Conservation (phyloP, 768 basidiomycete genomes). For the Calvatia gigantea region DNA sequence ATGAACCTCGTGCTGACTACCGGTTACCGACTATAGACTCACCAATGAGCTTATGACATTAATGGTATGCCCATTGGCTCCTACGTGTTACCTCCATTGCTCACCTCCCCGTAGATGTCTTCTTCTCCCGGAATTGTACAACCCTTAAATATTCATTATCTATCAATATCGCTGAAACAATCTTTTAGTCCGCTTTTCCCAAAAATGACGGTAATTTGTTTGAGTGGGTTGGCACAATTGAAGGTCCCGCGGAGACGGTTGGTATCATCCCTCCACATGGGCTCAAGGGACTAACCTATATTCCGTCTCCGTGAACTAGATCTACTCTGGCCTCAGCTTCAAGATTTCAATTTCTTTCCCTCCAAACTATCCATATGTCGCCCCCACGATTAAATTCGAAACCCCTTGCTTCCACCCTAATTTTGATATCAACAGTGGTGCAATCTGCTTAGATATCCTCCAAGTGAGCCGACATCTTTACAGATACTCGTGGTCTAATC, state of each 20-base stretch:
- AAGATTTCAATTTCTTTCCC: constrained; percentile 85
- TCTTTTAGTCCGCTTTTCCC: constrained; percentile 78
- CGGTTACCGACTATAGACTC: constrained; percentile 47
- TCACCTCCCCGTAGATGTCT: constrained; percentile 61
- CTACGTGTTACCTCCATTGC: background rate
- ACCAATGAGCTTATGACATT: constrained; percentile 85
- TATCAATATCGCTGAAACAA: constrained; percentile 12
- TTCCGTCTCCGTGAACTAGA: constrained; percentile 32
- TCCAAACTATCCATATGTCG: constrained; percentile 82
- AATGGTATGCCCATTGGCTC: constrained; percentile 53
- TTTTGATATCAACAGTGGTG: constrained; percentile 72
- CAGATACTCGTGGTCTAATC: background rate
- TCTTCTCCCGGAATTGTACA: constrained; percentile 84
- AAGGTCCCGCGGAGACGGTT: constrained; percentile 76
- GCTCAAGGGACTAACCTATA: background rate
- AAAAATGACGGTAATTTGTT: constrained; percentile 84
- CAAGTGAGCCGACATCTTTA: constrained; percentile 45
- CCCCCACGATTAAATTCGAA: constrained; percentile 84
- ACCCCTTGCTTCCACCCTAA: constrained; percentile 92
- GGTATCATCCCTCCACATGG: constrained; percentile 24
- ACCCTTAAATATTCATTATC: constrained; percentile 12
- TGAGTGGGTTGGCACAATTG: constrained; percentile 88
- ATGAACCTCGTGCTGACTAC: too few species aligned
- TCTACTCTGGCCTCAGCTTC: constrained; percentile 78
- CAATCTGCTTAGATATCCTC: constrained; percentile 85